Percentiles rank a stretch among this genome's conserved stretches.
phyloP scores from a whole-genome alignment of 306 rosid species.

The Cyamopsis tetragonoloba region DNA sequence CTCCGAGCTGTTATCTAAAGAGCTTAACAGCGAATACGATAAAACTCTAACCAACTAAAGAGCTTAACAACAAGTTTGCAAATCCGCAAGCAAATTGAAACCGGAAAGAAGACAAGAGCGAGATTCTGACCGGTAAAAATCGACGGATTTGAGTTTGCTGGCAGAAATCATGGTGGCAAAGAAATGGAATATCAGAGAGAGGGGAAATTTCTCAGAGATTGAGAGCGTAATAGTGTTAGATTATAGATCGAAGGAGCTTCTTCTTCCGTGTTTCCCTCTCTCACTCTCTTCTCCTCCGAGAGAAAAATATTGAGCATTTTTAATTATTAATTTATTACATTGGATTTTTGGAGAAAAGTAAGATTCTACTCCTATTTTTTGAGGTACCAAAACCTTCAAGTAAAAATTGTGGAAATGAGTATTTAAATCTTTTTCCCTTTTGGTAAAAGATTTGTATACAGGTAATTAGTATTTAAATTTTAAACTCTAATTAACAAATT shows the following conservation, averaged over 20 bases:
- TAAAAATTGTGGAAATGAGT: no score
- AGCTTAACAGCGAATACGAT: background rate
- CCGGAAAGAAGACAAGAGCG: conserved; percentile 1
- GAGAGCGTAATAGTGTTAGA: background rate
- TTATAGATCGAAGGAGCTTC: conserved; percentile 40
- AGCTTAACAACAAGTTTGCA: background rate
- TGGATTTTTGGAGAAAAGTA: no score
- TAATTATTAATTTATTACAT: no score
- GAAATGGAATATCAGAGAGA: background rate
- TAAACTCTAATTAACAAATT: no score
- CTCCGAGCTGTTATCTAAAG: background rate
- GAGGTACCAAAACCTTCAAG: no score
- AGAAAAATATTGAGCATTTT: background rate
- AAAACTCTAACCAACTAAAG: background rate
- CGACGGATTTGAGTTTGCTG: conserved; percentile 86
- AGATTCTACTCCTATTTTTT: no score
- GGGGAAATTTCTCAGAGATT: conserved; percentile 25
- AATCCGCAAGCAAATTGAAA: background rate
- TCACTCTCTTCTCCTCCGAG: background rate
- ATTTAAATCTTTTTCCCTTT: no score
- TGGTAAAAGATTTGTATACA: no score
- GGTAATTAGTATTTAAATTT: no score
- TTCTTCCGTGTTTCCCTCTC: background rate
- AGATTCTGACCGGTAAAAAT: conserved; percentile 84
- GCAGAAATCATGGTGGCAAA: conserved; percentile 65